phyloP scores from a whole-genome alignment of 2,329 filamentous ascomycete genomes.

The Chaetomiaceae sp. region DNA sequence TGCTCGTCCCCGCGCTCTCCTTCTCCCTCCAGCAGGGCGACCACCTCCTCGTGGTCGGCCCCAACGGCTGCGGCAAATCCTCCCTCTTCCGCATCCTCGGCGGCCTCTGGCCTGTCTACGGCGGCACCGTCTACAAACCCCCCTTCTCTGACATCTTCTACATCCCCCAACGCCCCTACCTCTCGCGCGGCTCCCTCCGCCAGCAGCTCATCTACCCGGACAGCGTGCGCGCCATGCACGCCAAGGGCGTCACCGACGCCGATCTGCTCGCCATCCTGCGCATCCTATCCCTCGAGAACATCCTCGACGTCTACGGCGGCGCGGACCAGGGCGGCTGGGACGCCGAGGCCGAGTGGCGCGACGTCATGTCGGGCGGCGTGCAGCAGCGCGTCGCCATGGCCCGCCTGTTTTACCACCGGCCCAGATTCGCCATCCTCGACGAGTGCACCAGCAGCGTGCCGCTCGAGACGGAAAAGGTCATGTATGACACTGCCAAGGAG shows the following conservation, averaged over 20 bases:
- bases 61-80: conserved; percentile 96
- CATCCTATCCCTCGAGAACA: conserved; percentile 74
- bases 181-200: conserved; percentile 84
- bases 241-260: conserved; percentile 74
- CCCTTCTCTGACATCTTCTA: conserved; percentile 94
- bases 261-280: conserved; percentile 74
- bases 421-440: conserved; percentile 91
- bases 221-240: conserved; percentile 77
- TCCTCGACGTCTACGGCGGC: conserved; percentile 63
- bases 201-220: conserved; percentile 98
- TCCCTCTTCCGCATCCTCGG: conserved; percentile 94
- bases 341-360: conserved; percentile 92
- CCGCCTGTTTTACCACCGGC: conserved; percentile 85
- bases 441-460: conserved; percentile 97
- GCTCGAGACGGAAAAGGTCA: conserved; percentile 85
- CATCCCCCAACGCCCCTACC: conserved; percentile 91
- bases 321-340: conserved; percentile 67
- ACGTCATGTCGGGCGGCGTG: conserved; percentile 84
- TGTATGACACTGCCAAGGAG: conserved; percentile 95
- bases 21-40: conserved; percentile 84
- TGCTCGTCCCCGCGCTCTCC: conserved; percentile 78
- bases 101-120: conserved; percentile 96
- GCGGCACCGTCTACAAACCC: conserved; percentile 87
- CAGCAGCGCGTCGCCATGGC: conserved; percentile 98
- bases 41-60: conserved; percentile 89